Evolutionary conservation across 2,329 filamentous ascomycete genomes (phyloP).

Genomic region (Bipolaris zeicola): DNA sequence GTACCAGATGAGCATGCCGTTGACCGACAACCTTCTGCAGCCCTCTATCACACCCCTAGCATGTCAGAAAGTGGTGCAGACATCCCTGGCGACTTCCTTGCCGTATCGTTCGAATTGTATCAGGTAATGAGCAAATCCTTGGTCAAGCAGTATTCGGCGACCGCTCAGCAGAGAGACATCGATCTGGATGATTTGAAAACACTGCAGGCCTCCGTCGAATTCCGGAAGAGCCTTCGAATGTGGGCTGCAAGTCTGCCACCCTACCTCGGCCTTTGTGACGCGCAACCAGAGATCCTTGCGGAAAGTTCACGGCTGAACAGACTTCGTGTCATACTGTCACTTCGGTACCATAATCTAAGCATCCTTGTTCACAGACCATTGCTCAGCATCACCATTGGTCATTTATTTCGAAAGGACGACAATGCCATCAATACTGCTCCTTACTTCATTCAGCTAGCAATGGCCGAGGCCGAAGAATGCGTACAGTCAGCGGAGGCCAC

Average conservation of each 20-base stretch:
- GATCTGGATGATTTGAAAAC: neutral
- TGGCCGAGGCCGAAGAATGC: neutral
- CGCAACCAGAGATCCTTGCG: neutral
- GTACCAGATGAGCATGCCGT: neutral
- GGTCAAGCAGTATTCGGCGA: neutral
- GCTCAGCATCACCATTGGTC: neutral
- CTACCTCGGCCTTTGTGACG: neutral
- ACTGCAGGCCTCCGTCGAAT: neutral
- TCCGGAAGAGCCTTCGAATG: neutral
- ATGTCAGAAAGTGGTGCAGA: neutral
- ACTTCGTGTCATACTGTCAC: neutral
- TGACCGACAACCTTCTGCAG: neutral
- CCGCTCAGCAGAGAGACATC: neutral
- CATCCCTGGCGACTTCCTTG: slow-evolving; percentile 6
- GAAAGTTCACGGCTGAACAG: neutral
- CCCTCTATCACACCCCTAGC: neutral
- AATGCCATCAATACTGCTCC: neutral
- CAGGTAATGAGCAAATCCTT: neutral
- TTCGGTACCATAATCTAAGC: neutral
- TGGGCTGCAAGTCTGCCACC: neutral
- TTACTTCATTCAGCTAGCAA: neutral
- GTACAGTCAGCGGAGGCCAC: neutral
- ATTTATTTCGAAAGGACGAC: neutral
- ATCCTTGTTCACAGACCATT: neutral
- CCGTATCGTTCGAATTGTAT: slow-evolving; percentile 6